Base-by-base conservation (phyloP, 768 basidiomycete genomes). In the Podaxis pistillaris region DNA sequence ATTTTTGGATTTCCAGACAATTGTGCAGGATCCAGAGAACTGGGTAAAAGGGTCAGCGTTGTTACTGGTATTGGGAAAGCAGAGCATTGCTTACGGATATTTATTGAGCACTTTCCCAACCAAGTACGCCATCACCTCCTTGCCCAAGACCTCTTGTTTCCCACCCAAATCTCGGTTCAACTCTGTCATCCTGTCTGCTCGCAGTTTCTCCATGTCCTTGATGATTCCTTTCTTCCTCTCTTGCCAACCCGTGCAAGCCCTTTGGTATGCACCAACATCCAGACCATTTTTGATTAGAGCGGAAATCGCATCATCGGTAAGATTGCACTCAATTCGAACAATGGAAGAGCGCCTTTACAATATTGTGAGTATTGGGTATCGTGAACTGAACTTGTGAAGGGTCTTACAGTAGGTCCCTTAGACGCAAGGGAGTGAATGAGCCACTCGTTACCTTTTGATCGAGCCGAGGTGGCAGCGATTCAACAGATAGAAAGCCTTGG, bases 241-340 rank as follows among this genome's bases (percentile, higher is more conserved):
- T 17, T 30, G 4, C 61, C 61, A 62, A 11, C 13, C 61, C 12
- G 13, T 17, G 22, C 61, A 62, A 19, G 26, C 7, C 8, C 26
- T 38, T n/a, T 12, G 19, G 37, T 49, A 40, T 6, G 30, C 24
- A 26, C 24, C 24, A 3, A 13, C 26, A 1, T 53, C 50, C 51
- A 62, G 47, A 26, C 61, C 61, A 40, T 62, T 50, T 13, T 13
- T 50, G 1, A 50, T 62, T 9, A 62, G 47, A 12, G 54, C 36
- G 3, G 33, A 22, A 41, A 62, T 38, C 13, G 33, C 61, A 7
- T 62, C 38, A 26, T 56, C 61, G 1, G n/a, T 17, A 11, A 62
- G 55, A 28, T 49, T 36, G 11, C 61, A 62, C 12, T 56, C 47
- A n/a, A 62, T 62, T 36, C 28, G 54, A 46, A 57, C 24, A 22